Evolutionary conservation across 176 grass and related monocot genomes (phyloP).

Genomic region (Carex myosuroides): DNA sequence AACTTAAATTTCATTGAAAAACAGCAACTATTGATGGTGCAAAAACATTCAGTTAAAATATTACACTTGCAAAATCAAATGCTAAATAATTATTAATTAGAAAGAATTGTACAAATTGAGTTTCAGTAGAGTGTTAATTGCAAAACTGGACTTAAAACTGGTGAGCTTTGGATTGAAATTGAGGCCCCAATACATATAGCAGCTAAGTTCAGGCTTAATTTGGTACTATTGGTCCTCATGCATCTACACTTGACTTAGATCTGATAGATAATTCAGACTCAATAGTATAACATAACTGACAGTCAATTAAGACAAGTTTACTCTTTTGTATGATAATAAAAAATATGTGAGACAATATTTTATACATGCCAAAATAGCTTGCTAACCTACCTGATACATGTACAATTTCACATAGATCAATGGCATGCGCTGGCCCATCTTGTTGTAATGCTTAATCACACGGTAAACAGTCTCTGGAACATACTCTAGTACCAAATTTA

Average conservation of each 20-base stretch:
- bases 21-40: neutral
- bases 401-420: conserved; percentile 70
- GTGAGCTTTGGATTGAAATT: neutral
- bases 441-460: conserved; percentile 69
- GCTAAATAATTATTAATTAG: neutral
- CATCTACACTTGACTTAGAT: neutral
- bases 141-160: neutral
- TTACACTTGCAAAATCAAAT: neutral
- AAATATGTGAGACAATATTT: neutral
- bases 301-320: neutral
- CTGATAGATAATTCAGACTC: neutral
- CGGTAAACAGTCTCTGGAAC: conserved; percentile 68
- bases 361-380: neutral
- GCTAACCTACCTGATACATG: conserved; percentile 45
- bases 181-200: neutral
- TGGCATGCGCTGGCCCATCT: conserved; percentile 68
- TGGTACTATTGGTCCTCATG: neutral
- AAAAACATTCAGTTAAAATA: neutral
- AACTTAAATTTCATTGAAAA: neutral
- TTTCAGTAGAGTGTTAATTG: neutral
- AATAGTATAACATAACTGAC: neutral
- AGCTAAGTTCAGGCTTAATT: neutral
- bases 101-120: conserved; percentile 6
- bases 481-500: conserved; percentile 69
- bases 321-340: neutral